These are phyloP conservation scores for Lolium perenne DNA, from an alignment of 176 grass and related monocot genomes.

Conservation along the genomic window DNA sequence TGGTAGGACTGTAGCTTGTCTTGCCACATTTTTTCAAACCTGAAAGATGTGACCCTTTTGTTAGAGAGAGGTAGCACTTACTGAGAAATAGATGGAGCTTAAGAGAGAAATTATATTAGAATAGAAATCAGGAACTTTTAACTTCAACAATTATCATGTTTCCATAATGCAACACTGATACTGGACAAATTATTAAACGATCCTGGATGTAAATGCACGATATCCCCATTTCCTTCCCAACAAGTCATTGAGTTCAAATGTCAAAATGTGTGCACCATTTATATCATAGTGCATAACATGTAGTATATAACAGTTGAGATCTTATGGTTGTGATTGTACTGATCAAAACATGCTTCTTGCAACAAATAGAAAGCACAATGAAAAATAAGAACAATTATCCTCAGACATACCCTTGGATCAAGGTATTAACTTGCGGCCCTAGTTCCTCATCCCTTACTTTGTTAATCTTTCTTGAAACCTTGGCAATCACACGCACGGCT, in stretches of 20 bases:
- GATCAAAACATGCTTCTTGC: not conserved
- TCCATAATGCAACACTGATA: not conserved
- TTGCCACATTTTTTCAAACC: constrained; percentile 87
- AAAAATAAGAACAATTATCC: not conserved
- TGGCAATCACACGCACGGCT: constrained; percentile 68
- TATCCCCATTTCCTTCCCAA: not conserved
- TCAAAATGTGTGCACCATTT: not conserved
- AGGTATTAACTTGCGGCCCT: constrained; percentile 64
- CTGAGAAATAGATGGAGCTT: not conserved
- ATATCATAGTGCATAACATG: not conserved
- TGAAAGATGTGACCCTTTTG: constrained; percentile 40
- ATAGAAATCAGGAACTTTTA: not conserved
- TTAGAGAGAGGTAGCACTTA: not conserved
- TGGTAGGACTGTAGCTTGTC: constrained; percentile 74
- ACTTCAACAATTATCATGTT: constrained; percentile 3
- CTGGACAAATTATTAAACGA: not conserved
- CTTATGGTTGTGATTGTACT: not conserved
- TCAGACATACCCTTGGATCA: constrained; percentile 74
- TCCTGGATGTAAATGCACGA: constrained; percentile 2
- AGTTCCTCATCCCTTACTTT: constrained; percentile 88
- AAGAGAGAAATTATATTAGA: not conserved
- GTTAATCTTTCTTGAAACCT: constrained; percentile 84
- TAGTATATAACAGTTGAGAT: not conserved
- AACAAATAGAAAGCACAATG: not conserved
- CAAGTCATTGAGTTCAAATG: not conserved